Percentiles rank a stretch among this genome's conserved stretches.
phyloP scores from a whole-genome alignment of 305 asterid genomes.

The Plantago coronopus region DNA sequence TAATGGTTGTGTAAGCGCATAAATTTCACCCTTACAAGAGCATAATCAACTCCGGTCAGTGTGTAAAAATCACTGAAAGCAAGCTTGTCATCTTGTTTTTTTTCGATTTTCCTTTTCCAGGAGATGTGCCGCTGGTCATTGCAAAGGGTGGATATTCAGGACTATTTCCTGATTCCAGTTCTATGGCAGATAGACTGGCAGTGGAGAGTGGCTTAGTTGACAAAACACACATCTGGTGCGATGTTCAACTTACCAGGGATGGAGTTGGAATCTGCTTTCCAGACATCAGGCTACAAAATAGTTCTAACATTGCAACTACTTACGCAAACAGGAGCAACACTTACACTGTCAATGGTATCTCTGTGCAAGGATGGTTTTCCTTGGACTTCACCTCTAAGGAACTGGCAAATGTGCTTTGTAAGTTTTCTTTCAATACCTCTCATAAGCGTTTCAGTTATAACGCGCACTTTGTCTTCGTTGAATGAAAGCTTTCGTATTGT shows the following conservation, averaged over 20 bases:
- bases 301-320: slow-evolving; percentile 30
- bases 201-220: slow-evolving; percentile 29
- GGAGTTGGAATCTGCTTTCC: slow-evolving; percentile 57
- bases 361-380: slow-evolving; percentile 49
- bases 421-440: slow-evolving; percentile 27
- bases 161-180: slow-evolving; percentile 50
- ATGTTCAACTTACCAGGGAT: slow-evolving; percentile 62
- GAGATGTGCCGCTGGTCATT: slow-evolving; percentile 56
- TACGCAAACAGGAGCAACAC: slow-evolving; percentile 28
- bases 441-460: no score
- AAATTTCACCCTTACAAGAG: no score
- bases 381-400: slow-evolving; percentile 49
- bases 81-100: no score
- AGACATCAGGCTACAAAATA: slow-evolving; percentile 40
- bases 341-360: slow-evolving; percentile 47
- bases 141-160: slow-evolving; percentile 80
- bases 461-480: no score
- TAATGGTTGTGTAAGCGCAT: no score
- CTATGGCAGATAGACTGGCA: slow-evolving; percentile 36
- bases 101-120: slow-evolving; percentile 50
- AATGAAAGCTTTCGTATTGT: no score
- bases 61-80: no score
- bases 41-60: no score
- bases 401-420: slow-evolving; percentile 45
- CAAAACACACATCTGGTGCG: slow-evolving; percentile 41